Percentiles rank a stretch among this genome's conserved stretches.
Conservation (phyloP, 768 basidiomycete species). For the Lentinula edodes region DNA sequence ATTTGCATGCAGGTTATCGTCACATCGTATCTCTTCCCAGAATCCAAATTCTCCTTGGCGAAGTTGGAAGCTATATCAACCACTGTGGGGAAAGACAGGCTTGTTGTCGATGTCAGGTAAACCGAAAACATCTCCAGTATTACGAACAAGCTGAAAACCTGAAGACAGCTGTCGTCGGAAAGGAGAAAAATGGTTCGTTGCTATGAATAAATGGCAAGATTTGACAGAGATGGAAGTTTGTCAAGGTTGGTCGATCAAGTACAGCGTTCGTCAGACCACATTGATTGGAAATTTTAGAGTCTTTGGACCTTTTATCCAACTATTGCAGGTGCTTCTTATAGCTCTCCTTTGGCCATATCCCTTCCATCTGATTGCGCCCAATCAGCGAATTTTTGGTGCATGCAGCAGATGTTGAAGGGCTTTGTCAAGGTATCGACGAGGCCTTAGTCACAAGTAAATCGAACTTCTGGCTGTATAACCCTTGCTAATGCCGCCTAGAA, state of each 20-base stretch:
- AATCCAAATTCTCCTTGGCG: slow-evolving; percentile 70
- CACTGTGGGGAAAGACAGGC: slow-evolving; percentile 71
- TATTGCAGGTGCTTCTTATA: slow-evolving; percentile 66
- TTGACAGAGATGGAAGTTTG: slow-evolving; percentile 92
- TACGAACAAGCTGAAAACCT: not conserved
- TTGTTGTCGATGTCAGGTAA: slow-evolving; percentile 94
- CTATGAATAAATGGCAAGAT: slow-evolving; percentile 99
- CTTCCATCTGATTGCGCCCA: not conserved
- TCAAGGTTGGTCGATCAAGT: slow-evolving; percentile 47
- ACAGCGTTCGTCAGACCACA: not conserved
- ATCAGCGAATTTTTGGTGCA: slow-evolving; percentile 89
- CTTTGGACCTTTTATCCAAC: slow-evolving; percentile 66
- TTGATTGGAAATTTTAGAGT: slow-evolving; percentile 42
- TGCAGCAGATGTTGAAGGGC: slow-evolving; percentile 97
- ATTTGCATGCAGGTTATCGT: slow-evolving; percentile 72
- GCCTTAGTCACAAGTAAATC: slow-evolving; percentile 72
- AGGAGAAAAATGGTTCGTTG: slow-evolving; percentile 80
- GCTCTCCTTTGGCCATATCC: not conserved
- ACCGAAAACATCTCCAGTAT: slow-evolving; percentile 10
- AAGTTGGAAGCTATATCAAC: slow-evolving; percentile 58
- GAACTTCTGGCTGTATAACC: not conserved
- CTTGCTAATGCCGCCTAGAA: slow-evolving; percentile 36
- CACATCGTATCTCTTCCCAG: slow-evolving; percentile 93
- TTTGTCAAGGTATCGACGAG: slow-evolving; percentile 95
- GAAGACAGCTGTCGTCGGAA: slow-evolving; percentile 70